Conservation (phyloP, 73 alveolate species). For the Paramecium sonneborni region DNA sequence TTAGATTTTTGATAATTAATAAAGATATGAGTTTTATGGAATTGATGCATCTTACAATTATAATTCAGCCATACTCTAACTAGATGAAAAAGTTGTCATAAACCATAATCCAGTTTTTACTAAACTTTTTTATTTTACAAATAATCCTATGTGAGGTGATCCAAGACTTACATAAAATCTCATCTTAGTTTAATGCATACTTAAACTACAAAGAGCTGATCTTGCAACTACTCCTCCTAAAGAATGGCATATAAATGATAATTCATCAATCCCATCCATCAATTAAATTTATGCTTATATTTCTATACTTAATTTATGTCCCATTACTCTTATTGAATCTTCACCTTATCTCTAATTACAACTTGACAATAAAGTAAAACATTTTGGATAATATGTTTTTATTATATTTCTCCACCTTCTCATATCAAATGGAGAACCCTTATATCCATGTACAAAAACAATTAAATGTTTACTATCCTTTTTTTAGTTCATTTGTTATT, state of each 20-base stretch:
- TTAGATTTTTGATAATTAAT: constrained; percentile 77
- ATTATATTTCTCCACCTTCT: constrained; percentile 28
- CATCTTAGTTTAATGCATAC: constrained; percentile 81
- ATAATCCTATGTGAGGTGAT: constrained; percentile 96
- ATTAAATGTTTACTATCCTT: not conserved
- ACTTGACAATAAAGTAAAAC: not conserved
- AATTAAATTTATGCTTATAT: not conserved
- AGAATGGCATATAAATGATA: constrained; percentile 92
- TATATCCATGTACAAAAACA: constrained; percentile 43
- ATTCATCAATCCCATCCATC: constrained; percentile 33
- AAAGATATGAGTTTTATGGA: constrained; percentile 82
- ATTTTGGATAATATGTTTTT: not conserved
- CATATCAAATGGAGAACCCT: constrained; percentile 32
- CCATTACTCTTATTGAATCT: not conserved
- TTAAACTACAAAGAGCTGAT: constrained; percentile 84
- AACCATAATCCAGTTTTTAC: constrained; percentile 96
- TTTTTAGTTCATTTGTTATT: not conserved
- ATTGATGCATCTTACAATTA: constrained; percentile 81
- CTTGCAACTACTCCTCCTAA: constrained; percentile 95
- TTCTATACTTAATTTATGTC: constrained; percentile 22
- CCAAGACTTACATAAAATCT: constrained; percentile 85
- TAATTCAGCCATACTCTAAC: constrained; percentile 85
- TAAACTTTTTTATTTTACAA: constrained; percentile 76
- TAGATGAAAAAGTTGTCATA: constrained; percentile 85
- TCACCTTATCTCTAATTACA: not conserved